Conservation (phyloP, 768 basidiomycete species). For the Coprinopsis sp. region DNA sequence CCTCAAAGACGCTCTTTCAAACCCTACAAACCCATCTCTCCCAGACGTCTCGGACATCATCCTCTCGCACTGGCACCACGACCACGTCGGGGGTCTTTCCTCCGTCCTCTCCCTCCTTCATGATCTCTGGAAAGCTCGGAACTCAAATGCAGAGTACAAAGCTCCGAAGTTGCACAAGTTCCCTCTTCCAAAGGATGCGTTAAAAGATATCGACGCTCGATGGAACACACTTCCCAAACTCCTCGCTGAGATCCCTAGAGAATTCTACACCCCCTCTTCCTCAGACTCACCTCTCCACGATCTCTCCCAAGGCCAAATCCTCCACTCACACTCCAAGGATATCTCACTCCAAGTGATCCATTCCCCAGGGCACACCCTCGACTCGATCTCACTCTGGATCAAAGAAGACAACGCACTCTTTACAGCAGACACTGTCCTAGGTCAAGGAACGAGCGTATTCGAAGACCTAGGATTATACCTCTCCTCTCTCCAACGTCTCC, state of each 20-base stretch:
- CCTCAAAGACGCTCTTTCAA: constrained; percentile 56
- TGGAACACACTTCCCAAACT: constrained; percentile 37
- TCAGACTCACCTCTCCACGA: constrained; percentile 50
- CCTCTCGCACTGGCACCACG: constrained; percentile 86
- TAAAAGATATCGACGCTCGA: constrained; percentile 16
- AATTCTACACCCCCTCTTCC: constrained; percentile 41
- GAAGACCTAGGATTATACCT: constrained; percentile 76
- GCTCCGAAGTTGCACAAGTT: constrained; percentile 78
- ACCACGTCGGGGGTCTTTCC: constrained; percentile 78
- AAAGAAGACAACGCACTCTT: constrained; percentile 71
- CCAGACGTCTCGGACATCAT: constrained; percentile 83
- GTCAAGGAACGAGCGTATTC: constrained; percentile 87
- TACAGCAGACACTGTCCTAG: constrained; percentile 88
- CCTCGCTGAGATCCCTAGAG: constrained; percentile 35
- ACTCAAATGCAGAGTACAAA: constrained; percentile 41
- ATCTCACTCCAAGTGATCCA: constrained; percentile 61
- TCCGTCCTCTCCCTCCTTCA: constrained; percentile 64
- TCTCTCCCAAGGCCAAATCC: constrained; percentile 49
- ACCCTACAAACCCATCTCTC: constrained; percentile 30
- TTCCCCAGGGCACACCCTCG: constrained; percentile 87
- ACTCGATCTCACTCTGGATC: constrained; percentile 75
- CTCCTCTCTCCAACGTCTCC: constrained; percentile 54
- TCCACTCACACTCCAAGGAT: constrained; percentile 30
- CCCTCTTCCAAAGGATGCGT: constrained; percentile 31
- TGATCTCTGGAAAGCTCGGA: constrained; percentile 53